Evolutionary conservation across 768 basidiomycete species (phyloP).

Genomic region (Gymnopilus junonius): DNA sequence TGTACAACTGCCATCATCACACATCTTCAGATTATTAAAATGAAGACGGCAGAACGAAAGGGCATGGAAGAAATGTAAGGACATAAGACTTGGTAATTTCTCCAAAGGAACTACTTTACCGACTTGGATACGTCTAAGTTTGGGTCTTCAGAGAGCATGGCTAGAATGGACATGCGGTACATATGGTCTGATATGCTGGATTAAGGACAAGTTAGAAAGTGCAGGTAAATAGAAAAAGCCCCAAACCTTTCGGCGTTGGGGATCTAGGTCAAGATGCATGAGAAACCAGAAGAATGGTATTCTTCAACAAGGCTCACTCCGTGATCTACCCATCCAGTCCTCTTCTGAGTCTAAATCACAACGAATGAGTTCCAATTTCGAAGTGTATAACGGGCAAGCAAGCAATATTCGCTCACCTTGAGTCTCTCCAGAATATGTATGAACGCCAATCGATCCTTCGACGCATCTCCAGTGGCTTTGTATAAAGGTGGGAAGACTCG

Average conservation of each 20-base stretch:
- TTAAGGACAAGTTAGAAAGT: background rate
- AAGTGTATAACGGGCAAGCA: too few relatives aligned
- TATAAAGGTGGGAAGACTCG: constrained; percentile 64
- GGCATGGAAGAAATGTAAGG: too few relatives aligned
- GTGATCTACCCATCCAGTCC: constrained; percentile 93
- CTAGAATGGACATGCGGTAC: constrained; percentile 95
- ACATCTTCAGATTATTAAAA: constrained; percentile 48
- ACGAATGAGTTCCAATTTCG: too few relatives aligned
- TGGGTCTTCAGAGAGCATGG: constrained; percentile 83
- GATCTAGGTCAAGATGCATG: constrained; percentile 51
- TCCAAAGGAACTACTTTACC: constrained; percentile 19
- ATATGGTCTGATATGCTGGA: constrained; percentile 92
- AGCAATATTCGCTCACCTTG: constrained; percentile 64
- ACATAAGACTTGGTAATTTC: too few relatives aligned
- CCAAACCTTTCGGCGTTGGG: constrained; percentile 85
- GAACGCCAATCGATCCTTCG: constrained; percentile 81
- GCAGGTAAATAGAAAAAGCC: background rate
- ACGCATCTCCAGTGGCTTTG: constrained; percentile 50
- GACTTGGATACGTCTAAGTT: constrained; percentile 77
- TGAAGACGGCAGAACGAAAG: too few relatives aligned
- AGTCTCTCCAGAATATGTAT: constrained; percentile 88
- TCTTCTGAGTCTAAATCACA: constrained; percentile 90
- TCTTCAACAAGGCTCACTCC: constrained; percentile 47
- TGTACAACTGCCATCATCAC: constrained; percentile 93
- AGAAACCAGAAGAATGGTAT: background rate